phyloP scores from a whole-genome alignment of 108 stramenopile genomes.

The Skeletonema costatum region DNA sequence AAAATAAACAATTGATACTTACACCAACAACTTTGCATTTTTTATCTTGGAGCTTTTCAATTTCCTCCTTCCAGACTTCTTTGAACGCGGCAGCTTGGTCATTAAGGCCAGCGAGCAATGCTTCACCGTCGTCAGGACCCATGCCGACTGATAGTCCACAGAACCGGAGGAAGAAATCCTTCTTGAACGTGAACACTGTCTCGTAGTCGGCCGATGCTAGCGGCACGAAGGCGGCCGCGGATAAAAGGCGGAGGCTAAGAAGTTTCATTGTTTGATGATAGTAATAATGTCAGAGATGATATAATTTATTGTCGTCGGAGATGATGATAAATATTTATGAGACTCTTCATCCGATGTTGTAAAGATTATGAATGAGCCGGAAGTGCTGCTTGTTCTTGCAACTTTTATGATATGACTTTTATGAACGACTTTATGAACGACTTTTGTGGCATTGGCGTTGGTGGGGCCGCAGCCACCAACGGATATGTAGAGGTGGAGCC shows the following conservation, averaged over 20 bases:
- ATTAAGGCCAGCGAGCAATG: constrained; percentile 23
- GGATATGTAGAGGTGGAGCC: neutral
- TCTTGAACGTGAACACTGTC: constrained; percentile 32
- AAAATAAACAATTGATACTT: neutral
- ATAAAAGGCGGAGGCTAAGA: neutral
- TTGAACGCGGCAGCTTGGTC: constrained; percentile 11
- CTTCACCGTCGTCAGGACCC: constrained; percentile 16
- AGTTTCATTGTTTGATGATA: constrained; percentile 2
- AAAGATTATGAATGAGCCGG: neutral
- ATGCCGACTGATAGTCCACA: constrained; percentile 18
- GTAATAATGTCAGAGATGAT: neutral
- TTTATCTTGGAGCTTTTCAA: constrained; percentile 14
- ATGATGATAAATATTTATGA: too few species aligned
- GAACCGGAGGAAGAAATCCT: constrained; percentile 33
- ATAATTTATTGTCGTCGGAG: neutral
- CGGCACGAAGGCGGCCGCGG: neutral
- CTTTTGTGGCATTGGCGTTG: neutral
- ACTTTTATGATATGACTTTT: neutral
- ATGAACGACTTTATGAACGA: neutral
- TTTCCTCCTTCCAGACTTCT: constrained; percentile 12
- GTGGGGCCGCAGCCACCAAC: neutral
- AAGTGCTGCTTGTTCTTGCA: neutral
- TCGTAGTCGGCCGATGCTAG: constrained; percentile 11
- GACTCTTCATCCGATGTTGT: too few species aligned
- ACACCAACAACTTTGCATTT: neutral